Evolutionary conservation across 495 filamentous ascomycete species (phyloP), one percentile per base, ranked within the genome.

Genomic region (Penicillium maclennaniae): DNA sequence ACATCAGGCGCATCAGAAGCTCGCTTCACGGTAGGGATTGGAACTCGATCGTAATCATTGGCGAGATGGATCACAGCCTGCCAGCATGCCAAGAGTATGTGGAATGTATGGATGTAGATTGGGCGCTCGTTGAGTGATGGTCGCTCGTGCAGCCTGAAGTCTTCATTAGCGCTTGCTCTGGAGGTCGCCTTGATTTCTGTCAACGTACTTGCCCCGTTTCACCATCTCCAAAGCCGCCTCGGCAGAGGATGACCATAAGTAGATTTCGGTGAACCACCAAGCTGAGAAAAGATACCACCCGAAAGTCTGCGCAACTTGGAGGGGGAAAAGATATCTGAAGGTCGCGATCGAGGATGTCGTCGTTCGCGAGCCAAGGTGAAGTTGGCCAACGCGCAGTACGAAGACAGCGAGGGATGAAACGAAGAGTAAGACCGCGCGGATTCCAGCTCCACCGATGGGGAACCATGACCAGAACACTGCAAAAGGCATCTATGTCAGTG

Each of bases 391-490:
- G 51, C 93, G 88, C 25, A 97, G 79, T 56, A 96, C 82, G 66
- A 93, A 87, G 48, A 91, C 74, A 34, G 79, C 76, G 43, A 91
- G 74, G 28, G 64, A 66, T 6, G 79, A 75, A 60, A 93, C 80
- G 69, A 91, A 87, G 51, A 92, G 76, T 31, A 88, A 65, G 28
- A 80, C 53, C n/a, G 88, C 80, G 51, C 91, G 86, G 28, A 95
- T 63, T 53, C 86, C 89, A 37, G 86, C 83, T 49, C 71, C 78
- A 48, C 91, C 87, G 42, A 96, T 55, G 39, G 92, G 91, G 61
- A 95, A 89, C 87, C 89, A 89, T 62, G 83, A 70, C 91, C 91
- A 96, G 49, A 95, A 61, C 27, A 82, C 91, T 96, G 14, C n/a
- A 38, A 28, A 31, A 20, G 12, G 25, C 21, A 15, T 4, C 25